Evolutionary conservation across 2,329 filamentous ascomycete genomes (phyloP), one percentile per base, ranked within the genome.

Genomic region (Curvularia sp.): DNA sequence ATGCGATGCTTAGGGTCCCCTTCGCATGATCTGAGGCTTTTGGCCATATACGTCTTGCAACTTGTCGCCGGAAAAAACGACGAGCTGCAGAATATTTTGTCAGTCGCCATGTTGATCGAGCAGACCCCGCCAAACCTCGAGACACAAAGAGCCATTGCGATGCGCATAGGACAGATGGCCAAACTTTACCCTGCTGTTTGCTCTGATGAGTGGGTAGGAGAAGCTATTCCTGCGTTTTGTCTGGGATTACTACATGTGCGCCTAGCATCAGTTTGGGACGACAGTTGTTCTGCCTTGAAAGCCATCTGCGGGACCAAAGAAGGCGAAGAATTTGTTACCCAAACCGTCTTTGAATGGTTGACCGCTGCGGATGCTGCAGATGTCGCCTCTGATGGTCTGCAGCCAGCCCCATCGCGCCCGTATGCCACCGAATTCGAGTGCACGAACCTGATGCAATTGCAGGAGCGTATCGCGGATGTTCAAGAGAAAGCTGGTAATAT

Each of bases 181-280:
- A 78, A 83, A 15, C 74, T 82, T 20, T 96, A 95, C 72, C 78
- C 84, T 5, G 81, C 84, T 24, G 73, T 89, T 9, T 80, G 82
- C 41, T 79, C 85, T 2, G 82, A 85, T 38, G 85, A 85, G 1
- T 91, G 89, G 86, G 79, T 96, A 63, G 83, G 85, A 58, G 84
- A 85, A 67, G 87, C 92, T 6, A 84, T 98, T 30, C 91, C 93
- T 0, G 84, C 86, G 0, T 98, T 93, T 70, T 88, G 92, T 68
- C 97, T 97, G 68, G 95, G 95, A 49, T 85, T 97, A 77, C 84
- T 98, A 59, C 95, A 93, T 0, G 88, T 96, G 49, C 91, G 90
- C 66, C 83, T 97, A 64, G 86, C 93, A 0, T 92, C 92, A 35
- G 82, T 96, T 5, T 97, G 94, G 91, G 91, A 96, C 60, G 92